Evolutionary conservation across 306 rosid genomes (phyloP), one percentile per base, ranked within the genome.

Genomic region (Medicago truncatula): DNA sequence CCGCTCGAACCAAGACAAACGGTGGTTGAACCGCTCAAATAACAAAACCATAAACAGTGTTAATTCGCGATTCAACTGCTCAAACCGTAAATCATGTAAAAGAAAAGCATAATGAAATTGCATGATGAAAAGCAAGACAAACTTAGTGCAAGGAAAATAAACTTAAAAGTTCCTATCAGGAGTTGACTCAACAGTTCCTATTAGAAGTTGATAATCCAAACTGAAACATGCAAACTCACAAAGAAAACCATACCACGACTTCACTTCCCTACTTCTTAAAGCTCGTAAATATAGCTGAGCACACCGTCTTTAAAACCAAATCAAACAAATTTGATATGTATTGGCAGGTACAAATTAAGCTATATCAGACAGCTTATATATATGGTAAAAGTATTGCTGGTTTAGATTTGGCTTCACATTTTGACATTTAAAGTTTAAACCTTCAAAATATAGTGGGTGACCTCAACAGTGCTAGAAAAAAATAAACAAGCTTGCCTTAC

Each of bases 181-280:
- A 21, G 23, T 21, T 21, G 23, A 21, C 23, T 21, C 23, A 21
- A 1, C 1, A 21, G 23, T 21, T 21, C 23, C 23, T 21, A 25
- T 25, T 25, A 25, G 28, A 3, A 25, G 28, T 25, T 25, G 28
- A 25, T 25, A 25, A 25, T 25, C 28, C 28, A 25, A 25, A 1
- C 28, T 25, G 28, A 1, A 25, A 25, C 28, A 25, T 25, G 28
- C 28, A 25, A 25, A 25, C 28, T 25, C 28, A 25, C 2, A 25
- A 25, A 25, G 0, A 25, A 25, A 25, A 25, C 2, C 2, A 25
- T 1, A 25, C 28, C 23, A 16, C 3, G 21, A 3, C 21, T 53
- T 53, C 12, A 16, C 59, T 53, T 53, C 59, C 59, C 23, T 16
- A 17, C 59, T 53, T 53, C 59, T 56, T 56, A 56, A 56, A 56